Conservation (phyloP, 306 rosid genomes). For the Cicer judaicum region DNA sequence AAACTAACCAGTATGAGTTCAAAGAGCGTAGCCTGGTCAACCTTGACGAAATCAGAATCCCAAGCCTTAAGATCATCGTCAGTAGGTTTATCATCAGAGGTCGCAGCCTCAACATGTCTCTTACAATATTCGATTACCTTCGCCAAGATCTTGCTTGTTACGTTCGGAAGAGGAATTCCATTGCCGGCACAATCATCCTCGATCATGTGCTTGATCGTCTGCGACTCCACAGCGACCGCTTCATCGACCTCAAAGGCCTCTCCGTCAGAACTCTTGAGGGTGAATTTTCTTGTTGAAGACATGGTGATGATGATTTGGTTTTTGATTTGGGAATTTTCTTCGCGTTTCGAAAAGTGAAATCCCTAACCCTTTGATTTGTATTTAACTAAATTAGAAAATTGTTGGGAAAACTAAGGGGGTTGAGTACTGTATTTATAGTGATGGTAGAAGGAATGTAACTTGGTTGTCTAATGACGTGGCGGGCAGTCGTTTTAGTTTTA, state of each 20-base stretch:
- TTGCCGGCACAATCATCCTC: slow-evolving; percentile 73
- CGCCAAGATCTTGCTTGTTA: slow-evolving; percentile 75
- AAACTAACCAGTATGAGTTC: slow-evolving; percentile 72
- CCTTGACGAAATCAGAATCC: slow-evolving; percentile 77
- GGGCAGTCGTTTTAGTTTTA: too few relatives aligned
- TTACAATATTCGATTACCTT: slow-evolving; percentile 84
- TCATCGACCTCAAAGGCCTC: slow-evolving; percentile 76
- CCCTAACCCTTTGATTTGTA: slow-evolving; percentile 31
- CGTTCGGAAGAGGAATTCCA: slow-evolving; percentile 79
- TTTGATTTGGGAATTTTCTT: not conserved
- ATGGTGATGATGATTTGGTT: slow-evolving; percentile 30
- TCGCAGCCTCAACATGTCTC: slow-evolving; percentile 61
- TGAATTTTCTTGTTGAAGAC: slow-evolving; percentile 59
- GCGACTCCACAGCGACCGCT: slow-evolving; percentile 79
- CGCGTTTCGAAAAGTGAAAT: not conserved
- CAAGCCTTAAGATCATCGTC: slow-evolving; percentile 68
- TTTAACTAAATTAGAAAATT: not conserved
- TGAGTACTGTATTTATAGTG: not conserved
- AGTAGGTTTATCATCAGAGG: slow-evolving; percentile 51
- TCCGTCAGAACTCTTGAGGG: slow-evolving; percentile 76
- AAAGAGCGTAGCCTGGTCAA: slow-evolving; percentile 76
- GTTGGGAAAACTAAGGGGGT: not conserved
- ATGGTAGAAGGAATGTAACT: not conserved
- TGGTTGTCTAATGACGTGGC: too few relatives aligned
- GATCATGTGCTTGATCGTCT: slow-evolving; percentile 76